A percentile compares a stretch with the other conserved stretches of the same genome.
phyloP scores from a whole-genome alignment of 2,329 filamentous ascomycete genomes.

The Diaporthe velutina region DNA sequence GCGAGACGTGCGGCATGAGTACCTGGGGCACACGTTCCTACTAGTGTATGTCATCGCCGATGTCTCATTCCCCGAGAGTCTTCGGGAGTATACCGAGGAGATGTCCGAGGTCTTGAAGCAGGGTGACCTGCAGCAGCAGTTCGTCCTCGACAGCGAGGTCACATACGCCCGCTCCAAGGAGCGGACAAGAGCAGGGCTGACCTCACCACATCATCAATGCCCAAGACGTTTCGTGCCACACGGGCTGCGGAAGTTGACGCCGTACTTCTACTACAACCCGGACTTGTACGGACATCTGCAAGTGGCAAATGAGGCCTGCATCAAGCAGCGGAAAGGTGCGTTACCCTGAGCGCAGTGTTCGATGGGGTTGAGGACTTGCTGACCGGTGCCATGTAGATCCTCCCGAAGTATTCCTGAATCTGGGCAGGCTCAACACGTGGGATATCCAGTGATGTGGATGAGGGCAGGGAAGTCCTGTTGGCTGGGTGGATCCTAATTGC shows the following conservation, averaged over 20 bases:
- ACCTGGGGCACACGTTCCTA: slow-evolving; percentile 26
- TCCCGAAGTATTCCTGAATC: slow-evolving; percentile 26
- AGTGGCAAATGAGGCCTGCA: slow-evolving; percentile 30
- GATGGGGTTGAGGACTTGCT: not conserved
- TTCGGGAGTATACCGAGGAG: slow-evolving; percentile 28
- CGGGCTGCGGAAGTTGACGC: slow-evolving; percentile 25
- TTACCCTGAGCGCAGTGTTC: not conserved
- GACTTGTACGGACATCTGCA: slow-evolving; percentile 35
- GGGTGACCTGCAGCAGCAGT: slow-evolving; percentile 19
- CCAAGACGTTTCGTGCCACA: slow-evolving; percentile 26
- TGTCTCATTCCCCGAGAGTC: slow-evolving; percentile 35
- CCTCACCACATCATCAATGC: slow-evolving; percentile 22
- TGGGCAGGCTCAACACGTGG: slow-evolving; percentile 36
- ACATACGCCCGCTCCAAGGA: slow-evolving; percentile 27
- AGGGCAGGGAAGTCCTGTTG: not conserved
- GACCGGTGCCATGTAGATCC: slow-evolving; percentile 12
- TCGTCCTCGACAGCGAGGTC: slow-evolving; percentile 34
- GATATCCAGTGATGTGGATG: slow-evolving; percentile 27
- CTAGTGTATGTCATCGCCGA: slow-evolving; percentile 32
- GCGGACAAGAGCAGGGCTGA: slow-evolving; percentile 25
- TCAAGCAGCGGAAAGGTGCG: slow-evolving; percentile 19
- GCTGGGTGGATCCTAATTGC: not conserved
- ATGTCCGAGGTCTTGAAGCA: slow-evolving; percentile 19
- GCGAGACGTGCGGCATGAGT: slow-evolving; percentile 29
- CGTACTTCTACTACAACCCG: slow-evolving; percentile 30